Evolutionary conservation across 192 early-diverging fungal species (phyloP), one percentile per base, ranked within the genome.

Genomic region (Tieghemiomyces parasiticus): DNA sequence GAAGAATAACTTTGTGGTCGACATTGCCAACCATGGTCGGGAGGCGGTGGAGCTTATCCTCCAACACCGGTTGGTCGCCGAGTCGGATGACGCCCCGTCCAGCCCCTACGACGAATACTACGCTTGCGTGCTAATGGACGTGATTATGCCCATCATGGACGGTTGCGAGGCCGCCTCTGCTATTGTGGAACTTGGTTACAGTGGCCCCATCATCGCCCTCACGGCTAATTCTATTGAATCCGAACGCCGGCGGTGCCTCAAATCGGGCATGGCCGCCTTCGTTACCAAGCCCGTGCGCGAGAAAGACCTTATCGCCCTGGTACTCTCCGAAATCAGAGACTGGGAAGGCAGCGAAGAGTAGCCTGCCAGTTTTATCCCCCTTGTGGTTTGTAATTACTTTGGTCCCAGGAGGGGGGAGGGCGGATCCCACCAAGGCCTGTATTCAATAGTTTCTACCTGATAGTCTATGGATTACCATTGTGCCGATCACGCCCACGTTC

Each of bases 71-170:
- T 22, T 35, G 13, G 34, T 3, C 35, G 22, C 22, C 38, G 26
- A 20, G n/a, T 61, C 45, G 20, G 49, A 25, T 24, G 33, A 2
- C 0, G 24, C 30, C 26, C 22, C 31, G 26, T 22, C 42, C 33
- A 29, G 25, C 1, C 30, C 47, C 26, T 14, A 2, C 22, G 22
- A 20, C 28, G 32, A 54, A 30, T 25, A n/a, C 8, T 54, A 54
- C 6, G 52, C 52, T 1, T 54, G 52, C 28, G 42, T 63, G 16
- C n/a, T 67, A 0, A 63, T 53, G 69, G 69, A 71, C 56, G 35
- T 71, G 50, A 33, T 63, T 9, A 71, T 67, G 69, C 69, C 69
- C 10, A 54, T 66, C 10, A 66, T 71, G 62, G 69, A 71, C 59
- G 69, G 69, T 8, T 67, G 63, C 48, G 61, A 71, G 54, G 62